A percentile compares a stretch with the other conserved stretches of the same genome.
phyloP scores from a whole-genome alignment of 1,284 basidiomycete species.

The Waitea zeae region DNA sequence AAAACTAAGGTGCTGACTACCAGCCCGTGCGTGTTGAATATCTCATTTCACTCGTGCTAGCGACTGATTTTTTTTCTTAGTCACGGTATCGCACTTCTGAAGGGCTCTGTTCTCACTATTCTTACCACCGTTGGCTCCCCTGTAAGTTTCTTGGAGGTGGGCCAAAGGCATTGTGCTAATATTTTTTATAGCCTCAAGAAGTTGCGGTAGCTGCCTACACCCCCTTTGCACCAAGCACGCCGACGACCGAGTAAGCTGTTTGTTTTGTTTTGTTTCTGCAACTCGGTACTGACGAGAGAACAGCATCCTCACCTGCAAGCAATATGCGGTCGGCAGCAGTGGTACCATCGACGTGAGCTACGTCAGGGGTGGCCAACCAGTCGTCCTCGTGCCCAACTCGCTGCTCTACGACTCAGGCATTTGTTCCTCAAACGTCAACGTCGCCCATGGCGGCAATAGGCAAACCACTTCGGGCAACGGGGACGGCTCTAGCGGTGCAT shows the following conservation, averaged over 20 bases:
- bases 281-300: too few species aligned
- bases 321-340: slow-evolving; percentile 46
- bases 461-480: too few species aligned
- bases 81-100: slow-evolving; percentile 51
- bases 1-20: too few species aligned
- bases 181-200: too few species aligned
- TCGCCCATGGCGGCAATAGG: too few species aligned
- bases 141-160: too few species aligned
- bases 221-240: slow-evolving; percentile 24
- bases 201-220: slow-evolving; percentile 36
- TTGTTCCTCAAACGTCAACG: too few species aligned
- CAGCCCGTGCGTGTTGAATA: too few species aligned
- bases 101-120: slow-evolving; percentile 51
- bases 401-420: slow-evolving; percentile 21
- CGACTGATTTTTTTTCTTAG: too few species aligned
- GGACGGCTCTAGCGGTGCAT: too few species aligned
- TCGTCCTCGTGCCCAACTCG: slow-evolving; percentile 28
- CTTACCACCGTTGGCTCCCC: slow-evolving; percentile 68
- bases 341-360: slow-evolving; percentile 43
- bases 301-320: slow-evolving; percentile 42
- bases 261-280: not conserved
- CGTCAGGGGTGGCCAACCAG: slow-evolving; percentile 35
- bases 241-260: slow-evolving; percentile 30
- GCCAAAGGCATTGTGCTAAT: too few species aligned
- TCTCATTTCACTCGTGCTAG: too few species aligned